phyloP scores from a whole-genome alignment of 768 basidiomycete genomes.

The Pleurotus salmoneostramineus region DNA sequence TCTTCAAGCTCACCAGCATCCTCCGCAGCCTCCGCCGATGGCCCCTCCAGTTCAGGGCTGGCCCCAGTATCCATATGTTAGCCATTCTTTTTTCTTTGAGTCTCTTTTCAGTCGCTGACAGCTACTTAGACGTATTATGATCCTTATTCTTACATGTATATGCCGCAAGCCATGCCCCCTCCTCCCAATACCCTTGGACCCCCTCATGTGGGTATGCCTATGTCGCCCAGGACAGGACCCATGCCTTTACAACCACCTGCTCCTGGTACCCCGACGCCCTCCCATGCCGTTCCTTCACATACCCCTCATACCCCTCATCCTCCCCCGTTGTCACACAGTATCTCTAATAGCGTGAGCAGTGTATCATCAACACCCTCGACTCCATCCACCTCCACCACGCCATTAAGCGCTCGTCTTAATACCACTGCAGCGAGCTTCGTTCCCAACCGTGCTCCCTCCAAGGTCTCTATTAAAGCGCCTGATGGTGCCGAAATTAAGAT shows the following conservation, averaged over 20 bases:
- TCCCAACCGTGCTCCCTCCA: conserved; percentile 40
- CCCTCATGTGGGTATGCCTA: conserved; percentile 48
- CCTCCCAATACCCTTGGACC: conserved; percentile 44
- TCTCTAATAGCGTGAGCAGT: conserved; percentile 40
- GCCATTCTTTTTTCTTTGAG: conserved; percentile 20
- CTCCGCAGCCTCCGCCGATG: conserved; percentile 48
- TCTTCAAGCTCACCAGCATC: conserved; percentile 55
- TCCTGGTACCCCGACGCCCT: conserved; percentile 58
- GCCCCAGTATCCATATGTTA: conserved; percentile 52
- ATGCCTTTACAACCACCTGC: conserved; percentile 44
- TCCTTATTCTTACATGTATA: conserved; percentile 1
- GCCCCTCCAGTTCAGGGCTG: conserved; percentile 34
- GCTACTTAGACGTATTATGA: conserved; percentile 8
- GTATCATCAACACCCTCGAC: conserved; percentile 69
- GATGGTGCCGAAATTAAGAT: conserved; percentile 66
- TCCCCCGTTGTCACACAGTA: conserved; percentile 37
- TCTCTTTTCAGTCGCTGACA: neutral
- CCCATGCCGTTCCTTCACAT: conserved; percentile 21
- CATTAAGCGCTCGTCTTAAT: conserved; percentile 47
- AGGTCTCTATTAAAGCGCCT: conserved; percentile 56
- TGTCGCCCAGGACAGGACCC: conserved; percentile 65
- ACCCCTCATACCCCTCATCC: conserved; percentile 47
- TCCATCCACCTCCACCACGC: conserved; percentile 46
- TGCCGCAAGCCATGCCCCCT: conserved; percentile 19
- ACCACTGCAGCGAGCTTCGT: conserved; percentile 66